Conservation (phyloP, 2,329 filamentous ascomycete genomes). For the Colletotrichum sansevieriae region DNA sequence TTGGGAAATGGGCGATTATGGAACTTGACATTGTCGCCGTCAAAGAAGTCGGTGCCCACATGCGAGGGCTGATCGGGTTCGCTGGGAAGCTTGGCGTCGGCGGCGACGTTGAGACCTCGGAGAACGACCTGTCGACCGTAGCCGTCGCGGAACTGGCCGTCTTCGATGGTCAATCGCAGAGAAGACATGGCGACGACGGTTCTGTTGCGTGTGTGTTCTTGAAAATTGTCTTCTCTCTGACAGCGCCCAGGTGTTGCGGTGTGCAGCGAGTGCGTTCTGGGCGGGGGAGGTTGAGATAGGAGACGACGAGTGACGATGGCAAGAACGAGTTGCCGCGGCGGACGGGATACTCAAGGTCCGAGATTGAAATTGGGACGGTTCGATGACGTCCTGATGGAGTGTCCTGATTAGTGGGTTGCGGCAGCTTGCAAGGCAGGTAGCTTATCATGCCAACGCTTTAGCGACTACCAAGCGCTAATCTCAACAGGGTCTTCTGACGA, state of each 20-base stretch:
- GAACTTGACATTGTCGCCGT: conserved; percentile 92
- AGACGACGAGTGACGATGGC: conserved; percentile 22
- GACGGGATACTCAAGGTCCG: conserved; percentile 35
- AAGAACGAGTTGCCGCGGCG: conserved; percentile 20
- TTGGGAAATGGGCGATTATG: conserved; percentile 86
- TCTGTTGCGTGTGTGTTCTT: neutral
- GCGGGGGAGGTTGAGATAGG: conserved; percentile 11
- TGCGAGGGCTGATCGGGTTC: conserved; percentile 86
- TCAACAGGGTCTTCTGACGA: conserved; percentile 12
- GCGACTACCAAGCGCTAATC: conserved; percentile 35
- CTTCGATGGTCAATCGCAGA: conserved; percentile 85
- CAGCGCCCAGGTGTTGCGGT: conserved; percentile 2
- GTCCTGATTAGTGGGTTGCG: conserved; percentile 30
- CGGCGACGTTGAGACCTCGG: conserved; percentile 93
- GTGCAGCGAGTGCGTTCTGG: neutral
- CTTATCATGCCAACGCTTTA: conserved; percentile 32
- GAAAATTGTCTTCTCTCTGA: neutral
- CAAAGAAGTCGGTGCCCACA: conserved; percentile 83
- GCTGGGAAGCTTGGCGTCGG: conserved; percentile 90
- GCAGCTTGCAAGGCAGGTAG: conserved; percentile 4
- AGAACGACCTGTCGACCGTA: conserved; percentile 88
- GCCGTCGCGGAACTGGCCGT: conserved; percentile 84
- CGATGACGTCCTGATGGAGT: conserved; percentile 40
- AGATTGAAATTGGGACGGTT: conserved; percentile 39
- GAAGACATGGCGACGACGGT: conserved; percentile 70